A percentile compares a stretch with the other conserved stretches of the same genome.
Conservation (phyloP, 2,329 filamentous ascomycete species). For the Neonectria magnoliae region DNA sequence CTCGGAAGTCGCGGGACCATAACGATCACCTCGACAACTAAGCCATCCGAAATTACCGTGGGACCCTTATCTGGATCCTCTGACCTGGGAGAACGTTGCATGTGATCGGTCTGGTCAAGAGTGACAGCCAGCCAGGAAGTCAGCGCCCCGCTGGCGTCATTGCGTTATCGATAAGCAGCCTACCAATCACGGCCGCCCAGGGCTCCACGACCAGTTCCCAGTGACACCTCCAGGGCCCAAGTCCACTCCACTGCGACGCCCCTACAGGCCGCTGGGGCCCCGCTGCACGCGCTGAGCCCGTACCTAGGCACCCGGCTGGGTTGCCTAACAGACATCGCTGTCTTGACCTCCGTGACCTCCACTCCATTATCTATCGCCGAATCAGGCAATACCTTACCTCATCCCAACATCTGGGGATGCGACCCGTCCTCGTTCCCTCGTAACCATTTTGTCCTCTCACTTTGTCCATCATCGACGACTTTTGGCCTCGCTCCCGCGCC, state of each 20-base stretch:
- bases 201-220: constrained; percentile 12
- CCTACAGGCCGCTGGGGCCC: constrained; percentile 2
- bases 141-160: constrained; percentile 39
- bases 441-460: background rate
- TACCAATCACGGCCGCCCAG: constrained; percentile 27
- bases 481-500: constrained; percentile 3
- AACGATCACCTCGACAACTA: background rate
- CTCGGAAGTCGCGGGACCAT: constrained; percentile 19
- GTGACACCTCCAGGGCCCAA: constrained; percentile 5
- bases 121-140: constrained; percentile 17
- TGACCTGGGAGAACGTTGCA: constrained; percentile 36
- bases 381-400: constrained; percentile 16
- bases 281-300: constrained; percentile 4
- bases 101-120: constrained; percentile 38
- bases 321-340: constrained; percentile 19
- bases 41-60: constrained; percentile 10
- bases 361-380: constrained; percentile 12
- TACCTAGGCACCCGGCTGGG: constrained; percentile 6
- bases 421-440: constrained; percentile 4
- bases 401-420: constrained; percentile 15
- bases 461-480: constrained; percentile 4
- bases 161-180: constrained; percentile 32
- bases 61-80: constrained; percentile 34
- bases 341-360: constrained; percentile 5
- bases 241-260: constrained; percentile 3